Evolutionary conservation across 257 asterid species (phyloP).

Genomic region (Solanum arcanum): DNA sequence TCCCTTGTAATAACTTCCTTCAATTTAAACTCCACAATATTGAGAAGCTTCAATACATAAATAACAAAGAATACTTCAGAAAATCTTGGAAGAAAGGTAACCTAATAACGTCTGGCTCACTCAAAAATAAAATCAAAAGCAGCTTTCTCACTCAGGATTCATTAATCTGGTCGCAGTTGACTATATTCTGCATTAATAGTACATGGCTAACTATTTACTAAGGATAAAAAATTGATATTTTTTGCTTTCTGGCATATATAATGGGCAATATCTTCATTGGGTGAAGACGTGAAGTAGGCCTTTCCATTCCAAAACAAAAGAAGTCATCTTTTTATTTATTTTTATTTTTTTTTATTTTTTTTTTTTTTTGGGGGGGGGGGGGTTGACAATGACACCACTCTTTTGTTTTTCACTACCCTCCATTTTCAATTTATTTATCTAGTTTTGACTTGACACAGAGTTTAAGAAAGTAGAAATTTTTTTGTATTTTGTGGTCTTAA

Average conservation of each 20-base stretch:
- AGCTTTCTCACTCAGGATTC: not conserved
- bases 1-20: slow-evolving; percentile 68
- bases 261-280: not conserved
- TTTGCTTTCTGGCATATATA: not conserved
- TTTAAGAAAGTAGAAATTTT: not conserved
- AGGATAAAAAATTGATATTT: not conserved
- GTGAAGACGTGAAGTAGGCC: not conserved
- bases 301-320: not conserved
- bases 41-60: slow-evolving; percentile 59
- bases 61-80: slow-evolving; percentile 7
- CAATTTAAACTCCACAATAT: slow-evolving; percentile 77
- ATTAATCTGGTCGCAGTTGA: not conserved
- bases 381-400: not conserved
- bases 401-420: not conserved
- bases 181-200: not conserved
- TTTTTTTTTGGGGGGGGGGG: not conserved
- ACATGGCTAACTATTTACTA: not conserved
- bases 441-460: not conserved
- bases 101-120: not conserved
- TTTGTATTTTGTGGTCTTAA: not conserved
- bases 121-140: not conserved
- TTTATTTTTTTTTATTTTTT: no score
- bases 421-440: not conserved
- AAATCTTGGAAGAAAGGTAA: not conserved
- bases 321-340: not conserved